phyloP scores from a whole-genome alignment of 2,329 filamentous ascomycete species.

The Chalaropsis ovoidea region DNA sequence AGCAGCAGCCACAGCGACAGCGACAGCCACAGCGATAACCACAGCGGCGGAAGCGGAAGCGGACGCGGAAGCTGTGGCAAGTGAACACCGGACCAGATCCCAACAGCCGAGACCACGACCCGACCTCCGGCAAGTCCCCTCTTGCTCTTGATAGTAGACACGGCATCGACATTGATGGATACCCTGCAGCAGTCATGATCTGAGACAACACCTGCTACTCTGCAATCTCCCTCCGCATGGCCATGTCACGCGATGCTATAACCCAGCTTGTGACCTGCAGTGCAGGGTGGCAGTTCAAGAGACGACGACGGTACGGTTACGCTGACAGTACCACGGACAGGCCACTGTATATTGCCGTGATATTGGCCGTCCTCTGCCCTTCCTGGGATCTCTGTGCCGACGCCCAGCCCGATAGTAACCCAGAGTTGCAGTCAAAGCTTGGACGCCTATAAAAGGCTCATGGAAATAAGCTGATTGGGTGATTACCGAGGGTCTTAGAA shows the following conservation, averaged over 20 bases:
- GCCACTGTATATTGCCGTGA: background rate
- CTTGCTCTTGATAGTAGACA: too few relatives aligned
- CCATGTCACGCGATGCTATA: background rate
- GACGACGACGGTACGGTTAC: background rate
- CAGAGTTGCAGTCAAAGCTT: background rate
- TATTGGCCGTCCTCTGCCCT: background rate
- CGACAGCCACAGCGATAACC: background rate
- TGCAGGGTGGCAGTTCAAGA: too few relatives aligned
- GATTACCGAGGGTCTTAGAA: too few relatives aligned
- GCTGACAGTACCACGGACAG: background rate
- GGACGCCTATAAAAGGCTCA: background rate
- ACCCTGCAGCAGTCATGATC: background rate
- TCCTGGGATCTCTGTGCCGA: background rate
- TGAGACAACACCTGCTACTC: background rate
- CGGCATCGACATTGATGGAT: background rate
- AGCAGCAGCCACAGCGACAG: background rate
- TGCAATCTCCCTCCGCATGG: background rate
- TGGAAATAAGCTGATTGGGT: background rate
- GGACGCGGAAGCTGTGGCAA: background rate
- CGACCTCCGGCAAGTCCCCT: too few relatives aligned
- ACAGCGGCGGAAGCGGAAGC: background rate
- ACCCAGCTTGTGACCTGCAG: background rate
- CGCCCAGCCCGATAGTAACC: background rate
- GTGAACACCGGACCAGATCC: background rate
- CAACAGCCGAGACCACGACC: background rate